Base-by-base conservation (phyloP, 441 rosid species). In the Aleurites moluccanus region DNA sequence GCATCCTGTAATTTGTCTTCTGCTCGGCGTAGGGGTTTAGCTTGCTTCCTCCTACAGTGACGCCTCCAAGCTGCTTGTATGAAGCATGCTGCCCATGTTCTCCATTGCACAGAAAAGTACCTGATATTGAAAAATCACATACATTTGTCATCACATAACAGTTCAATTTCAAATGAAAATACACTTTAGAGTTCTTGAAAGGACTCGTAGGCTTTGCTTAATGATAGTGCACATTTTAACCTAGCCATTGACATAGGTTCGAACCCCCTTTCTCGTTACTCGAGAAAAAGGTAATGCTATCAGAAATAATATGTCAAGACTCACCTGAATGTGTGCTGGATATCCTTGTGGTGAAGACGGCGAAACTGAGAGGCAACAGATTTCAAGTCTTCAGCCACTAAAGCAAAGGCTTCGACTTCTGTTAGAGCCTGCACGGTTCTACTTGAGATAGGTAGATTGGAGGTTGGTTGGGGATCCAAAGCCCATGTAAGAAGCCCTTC, bases 11-110 rank as follows among this genome's bases (percentile, higher is more conserved):
- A 76, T 23, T 83, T 77, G 16, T 82, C 85, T 76, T 92, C 97
- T 57, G 85, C 94, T 50, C 86, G 80, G 1, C 63, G 79, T 21
- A 90, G 72, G 11, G 83, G 75, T 80, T 77, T 78, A 10, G 81
- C 89, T 2, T 77, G 82, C 78, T 86, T 86, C 79, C 90, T 87
- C 85, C 87, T 87, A 56, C 81, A 88, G 78, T 71, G 77, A 70
- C 92, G 85, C 66, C 93, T 87, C 97, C 97, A 94, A 49, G 96
- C 91, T 11, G 91, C 85, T 82, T 94, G 93, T 30, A 92, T 85
- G 75, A 85, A 90, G 87, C 98, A 90, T 3, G 97, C 84, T 13
- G 40, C 40, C 40, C 40, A 38, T 38, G 40, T 38, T 38, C 40
- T 38, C 40, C 40, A 38, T 56, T 92, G 97, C 84, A 88, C 90